Percentiles rank a stretch among this genome's conserved stretches.
phyloP scores from a whole-genome alignment of 2,329 filamentous ascomycete genomes.

The Aspergillus tubingensis region DNA sequence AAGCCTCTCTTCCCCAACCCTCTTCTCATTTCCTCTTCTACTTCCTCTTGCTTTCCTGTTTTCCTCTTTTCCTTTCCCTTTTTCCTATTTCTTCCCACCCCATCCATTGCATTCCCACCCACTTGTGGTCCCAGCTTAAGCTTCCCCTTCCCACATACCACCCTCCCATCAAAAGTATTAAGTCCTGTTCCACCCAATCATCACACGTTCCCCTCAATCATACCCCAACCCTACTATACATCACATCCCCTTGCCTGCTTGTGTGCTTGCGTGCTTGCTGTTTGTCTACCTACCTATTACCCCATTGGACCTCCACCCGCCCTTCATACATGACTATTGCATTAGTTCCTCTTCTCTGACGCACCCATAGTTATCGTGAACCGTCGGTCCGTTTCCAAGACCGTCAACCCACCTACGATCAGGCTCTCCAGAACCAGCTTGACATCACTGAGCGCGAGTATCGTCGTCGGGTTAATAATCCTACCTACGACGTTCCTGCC shows the following conservation, averaged over 20 bases:
- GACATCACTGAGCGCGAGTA: slow-evolving; percentile 63
- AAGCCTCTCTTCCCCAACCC: slow-evolving; percentile 6
- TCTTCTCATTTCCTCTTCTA: background rate
- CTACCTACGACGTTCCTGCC: slow-evolving; percentile 51
- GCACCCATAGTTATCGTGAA: slow-evolving; percentile 55
- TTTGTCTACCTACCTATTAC: slow-evolving; percentile 9
- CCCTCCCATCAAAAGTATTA: slow-evolving; percentile 4
- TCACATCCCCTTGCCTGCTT: slow-evolving; percentile 26
- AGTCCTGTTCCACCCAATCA: slow-evolving; percentile 16
- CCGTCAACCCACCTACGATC: slow-evolving; percentile 43
- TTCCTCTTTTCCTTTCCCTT: background rate
- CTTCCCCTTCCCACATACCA: slow-evolving; percentile 7
- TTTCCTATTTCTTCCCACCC: background rate
- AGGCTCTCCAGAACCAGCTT: slow-evolving; percentile 50
- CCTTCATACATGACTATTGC: slow-evolving; percentile 15
- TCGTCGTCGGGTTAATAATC: slow-evolving; percentile 61
- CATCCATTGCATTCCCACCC: background rate
- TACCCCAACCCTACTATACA: slow-evolving; percentile 6
- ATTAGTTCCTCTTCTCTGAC: slow-evolving; percentile 22
- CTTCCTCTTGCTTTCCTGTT: background rate
- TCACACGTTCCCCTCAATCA: background rate
- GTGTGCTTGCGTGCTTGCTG: slow-evolving; percentile 9
- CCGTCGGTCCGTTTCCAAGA: slow-evolving; percentile 53
- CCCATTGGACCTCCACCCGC: slow-evolving; percentile 23
- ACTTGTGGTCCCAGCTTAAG: slow-evolving; percentile 1